Base-by-base conservation (phyloP, 2,329 filamentous ascomycete genomes). In the Xylariaceae sp. region DNA sequence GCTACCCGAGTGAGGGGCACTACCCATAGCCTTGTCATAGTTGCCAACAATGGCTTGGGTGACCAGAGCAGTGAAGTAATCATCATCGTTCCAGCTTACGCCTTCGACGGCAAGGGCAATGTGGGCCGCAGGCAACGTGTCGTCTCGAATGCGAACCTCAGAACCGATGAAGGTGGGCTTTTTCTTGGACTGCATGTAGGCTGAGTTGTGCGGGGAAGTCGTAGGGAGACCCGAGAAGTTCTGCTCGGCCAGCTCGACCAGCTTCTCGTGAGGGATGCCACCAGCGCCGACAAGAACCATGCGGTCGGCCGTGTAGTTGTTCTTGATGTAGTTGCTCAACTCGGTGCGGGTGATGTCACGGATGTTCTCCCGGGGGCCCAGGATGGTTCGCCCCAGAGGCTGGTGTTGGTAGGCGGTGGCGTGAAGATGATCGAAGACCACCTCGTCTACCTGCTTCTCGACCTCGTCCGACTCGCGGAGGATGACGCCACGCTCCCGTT, bases 381-480 rank as follows among this genome's bases (percentile, higher is more conserved):
- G 79, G 63, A 98, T 98, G 52, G 92, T 98, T 61, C 92, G 89
- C 64, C 92, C 92, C 40, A 98, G 80, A 43, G 92, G 83, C 72
- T 98, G 92, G 61, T 81, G 75, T 72, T 95, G 89, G 80, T 86
- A 98, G 55, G 92, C 93, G 52, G 92, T 98, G 57, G 92, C 90
- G 68, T 98, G 92, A 39, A 98, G 75, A 68, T 98, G 92, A 70
- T 98, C 92, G 58, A 98, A 98, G 40, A 98, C 93, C 50, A 98
- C 92, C 70, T 98, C 92, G 72, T 98, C 93, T 39, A 96, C 73
- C 72, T 96, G 90, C 79, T 98, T 98, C 77, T 98, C 92, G 50
- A 98, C 93, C 75, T 98, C 92, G 70, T 98, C 92, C 55, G 94
- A 92, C 69, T 98, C 92, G 57, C 92, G 83, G 55, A 98, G 80